These are phyloP conservation scores for Neonectria ditissima DNA, from an alignment of 2,329 filamentous ascomycete genomes.

Conservation along the genomic window DNA sequence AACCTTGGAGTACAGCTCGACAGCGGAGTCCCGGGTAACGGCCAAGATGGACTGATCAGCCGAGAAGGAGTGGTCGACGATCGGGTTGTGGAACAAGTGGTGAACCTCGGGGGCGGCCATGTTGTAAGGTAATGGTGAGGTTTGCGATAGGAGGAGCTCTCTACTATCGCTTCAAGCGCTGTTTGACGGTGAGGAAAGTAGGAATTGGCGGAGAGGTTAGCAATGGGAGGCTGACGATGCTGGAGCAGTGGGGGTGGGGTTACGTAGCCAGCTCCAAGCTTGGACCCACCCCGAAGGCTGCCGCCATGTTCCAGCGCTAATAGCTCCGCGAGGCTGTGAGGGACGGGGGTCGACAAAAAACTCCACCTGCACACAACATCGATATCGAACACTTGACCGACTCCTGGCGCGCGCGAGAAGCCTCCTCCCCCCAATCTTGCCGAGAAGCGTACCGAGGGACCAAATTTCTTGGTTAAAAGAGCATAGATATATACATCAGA, in stretches of 20 bases:
- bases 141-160: conserved; percentile 76
- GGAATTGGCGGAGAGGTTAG: conserved; percentile 30
- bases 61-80: conserved; percentile 98
- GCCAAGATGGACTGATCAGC: conserved; percentile 89
- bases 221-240: conserved; percentile 34
- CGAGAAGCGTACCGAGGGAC: conserved; percentile 4
- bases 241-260: conserved; percentile 42
- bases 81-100: conserved; percentile 95
- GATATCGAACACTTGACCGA: conserved; percentile 28
- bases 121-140: conserved; percentile 41
- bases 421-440: conserved; percentile 18
- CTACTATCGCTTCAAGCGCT: conserved; percentile 78
- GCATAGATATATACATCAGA: neutral
- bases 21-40: conserved; percentile 87
- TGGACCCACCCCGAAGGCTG: conserved; percentile 39
- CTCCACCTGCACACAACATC: conserved; percentile 43
- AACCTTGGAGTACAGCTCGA: conserved; percentile 85
- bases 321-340: conserved; percentile 40
- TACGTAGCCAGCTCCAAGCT: conserved; percentile 46
- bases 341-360: conserved; percentile 44
- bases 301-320: conserved; percentile 13
- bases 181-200: conserved; percentile 30
- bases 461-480: conserved; percentile 7
- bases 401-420: conserved; percentile 24
- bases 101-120: conserved; percentile 94